Conservation (phyloP, 1,139 yeast genomes). For the Waltiozyma solani region DNA sequence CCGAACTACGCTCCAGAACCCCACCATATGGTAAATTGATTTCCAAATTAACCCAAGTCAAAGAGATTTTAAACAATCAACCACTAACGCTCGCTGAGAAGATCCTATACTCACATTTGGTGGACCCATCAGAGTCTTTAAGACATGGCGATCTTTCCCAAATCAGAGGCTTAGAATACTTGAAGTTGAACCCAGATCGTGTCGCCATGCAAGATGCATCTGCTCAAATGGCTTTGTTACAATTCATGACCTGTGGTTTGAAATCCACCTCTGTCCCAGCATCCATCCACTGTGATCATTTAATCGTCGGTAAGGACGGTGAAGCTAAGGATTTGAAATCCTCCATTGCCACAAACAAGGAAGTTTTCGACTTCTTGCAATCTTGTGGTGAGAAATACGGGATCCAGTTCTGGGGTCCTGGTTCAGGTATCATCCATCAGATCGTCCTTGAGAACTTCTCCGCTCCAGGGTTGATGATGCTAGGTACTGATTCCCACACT, state of each 20-base stretch:
- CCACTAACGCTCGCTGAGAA: slow-evolving; percentile 92
- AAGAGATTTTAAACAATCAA: slow-evolving; percentile 49
- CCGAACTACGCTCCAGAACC: slow-evolving; percentile 53
- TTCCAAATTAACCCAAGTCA: slow-evolving; percentile 51
- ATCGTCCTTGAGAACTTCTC: slow-evolving; percentile 92
- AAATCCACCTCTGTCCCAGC: slow-evolving; percentile 82
- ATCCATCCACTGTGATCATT: slow-evolving; percentile 94
- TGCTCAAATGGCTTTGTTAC: slow-evolving; percentile 94
- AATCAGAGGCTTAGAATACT: slow-evolving; percentile 75
- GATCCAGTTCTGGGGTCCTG: slow-evolving; percentile 98
- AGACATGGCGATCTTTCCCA: slow-evolving; percentile 38
- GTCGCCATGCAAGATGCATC: slow-evolving; percentile 99
- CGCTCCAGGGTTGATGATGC: slow-evolving; percentile 91
- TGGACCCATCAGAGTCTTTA: slow-evolving; percentile 73
- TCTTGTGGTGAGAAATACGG: slow-evolving; percentile 90
- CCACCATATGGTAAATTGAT: slow-evolving; percentile 83
- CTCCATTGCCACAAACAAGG: slow-evolving; percentile 79
- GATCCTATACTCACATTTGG: slow-evolving; percentile 84
- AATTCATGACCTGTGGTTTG: slow-evolving; percentile 95
- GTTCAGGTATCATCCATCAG: slow-evolving; percentile 97
- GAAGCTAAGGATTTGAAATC: slow-evolving; percentile 66
- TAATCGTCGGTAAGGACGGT: slow-evolving; percentile 92
- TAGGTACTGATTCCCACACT: slow-evolving; percentile 95
- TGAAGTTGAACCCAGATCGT: slow-evolving; percentile 91
- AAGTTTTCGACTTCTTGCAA: slow-evolving; percentile 87